A percentile compares a stretch with the other conserved stretches of the same genome.
phyloP scores from a whole-genome alignment of 2,329 filamentous ascomycete genomes.

The Arthrobotrys iridis region DNA sequence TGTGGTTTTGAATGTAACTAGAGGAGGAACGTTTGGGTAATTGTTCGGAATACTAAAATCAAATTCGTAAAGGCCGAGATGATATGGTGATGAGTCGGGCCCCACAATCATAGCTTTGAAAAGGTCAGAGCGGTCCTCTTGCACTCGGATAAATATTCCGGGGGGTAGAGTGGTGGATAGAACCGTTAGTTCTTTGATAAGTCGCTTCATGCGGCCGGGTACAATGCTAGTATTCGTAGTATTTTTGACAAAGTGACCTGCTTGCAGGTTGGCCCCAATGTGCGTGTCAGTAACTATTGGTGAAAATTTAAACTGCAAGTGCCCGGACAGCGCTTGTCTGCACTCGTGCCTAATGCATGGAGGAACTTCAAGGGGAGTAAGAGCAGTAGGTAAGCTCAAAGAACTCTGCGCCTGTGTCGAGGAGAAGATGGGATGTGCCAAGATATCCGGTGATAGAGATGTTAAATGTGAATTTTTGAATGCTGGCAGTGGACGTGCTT shows the following conservation, averaged over 20 bases:
- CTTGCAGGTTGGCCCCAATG: slow-evolving; percentile 14
- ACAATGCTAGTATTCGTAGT: slow-evolving; percentile 6
- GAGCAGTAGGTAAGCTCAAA: background rate
- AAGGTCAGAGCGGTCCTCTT: slow-evolving; percentile 64
- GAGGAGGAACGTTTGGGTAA: slow-evolving; percentile 64
- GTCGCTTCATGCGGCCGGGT: slow-evolving; percentile 54
- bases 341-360: slow-evolving; percentile 25
- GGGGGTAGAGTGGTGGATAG: slow-evolving; percentile 65
- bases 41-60: slow-evolving; percentile 64
- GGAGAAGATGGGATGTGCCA: slow-evolving; percentile 18
- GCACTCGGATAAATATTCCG: slow-evolving; percentile 67
- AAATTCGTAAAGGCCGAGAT: slow-evolving; percentile 68
- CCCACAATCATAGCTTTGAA: slow-evolving; percentile 67
- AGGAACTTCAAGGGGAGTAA: slow-evolving; percentile 21
- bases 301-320: slow-evolving; percentile 54
- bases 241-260: slow-evolving; percentile 2
- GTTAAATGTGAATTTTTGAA: slow-evolving; percentile 19
- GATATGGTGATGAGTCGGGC: slow-evolving; percentile 66
- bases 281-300: slow-evolving; percentile 45
- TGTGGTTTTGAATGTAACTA: slow-evolving; percentile 64
- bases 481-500: background rate
- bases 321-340: slow-evolving; percentile 26
- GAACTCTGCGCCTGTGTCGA: background rate
- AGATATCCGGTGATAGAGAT: slow-evolving; percentile 7
- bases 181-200: slow-evolving; percentile 64